Base-by-base conservation (phyloP, 495 filamentous ascomycete species). In the Cairneyella variabilis region DNA sequence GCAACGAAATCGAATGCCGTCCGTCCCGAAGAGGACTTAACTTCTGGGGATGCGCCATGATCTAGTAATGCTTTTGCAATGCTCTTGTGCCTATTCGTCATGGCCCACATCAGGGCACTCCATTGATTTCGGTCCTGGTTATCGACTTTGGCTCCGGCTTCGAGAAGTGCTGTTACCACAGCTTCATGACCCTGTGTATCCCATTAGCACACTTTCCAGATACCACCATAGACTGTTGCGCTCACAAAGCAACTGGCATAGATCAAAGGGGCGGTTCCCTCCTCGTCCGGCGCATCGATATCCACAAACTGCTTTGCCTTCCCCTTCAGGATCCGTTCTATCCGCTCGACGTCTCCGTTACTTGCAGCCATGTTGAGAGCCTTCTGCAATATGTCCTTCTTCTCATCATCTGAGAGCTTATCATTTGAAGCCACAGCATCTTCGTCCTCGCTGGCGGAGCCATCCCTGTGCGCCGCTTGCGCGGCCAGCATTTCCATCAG, bases 71-170 rank as follows among this genome's bases (percentile, higher is more conserved):
- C 74, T 63, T 97, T 97, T 20, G 90, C 90, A 60, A 99, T 97
- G 25, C 83, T 84, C 68, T 97, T 97, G 66, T 99, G 93, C 57
- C 91, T 76, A 65, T 97, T 99, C 34, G 93, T 97, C 90, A 97
- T 97, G 26, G 93, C 93, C 93, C 93, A 99, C 93, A 97, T 99
- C 60, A 99, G 73, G 16, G 93, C 85, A 66, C 90, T 99, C 93
- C 93, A 99, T 57, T 92, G 83, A 65, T 97, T 95, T 44, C 86
- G 84, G 65, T 99, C 93, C 70, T 97, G 93, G 63, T 86, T 83
- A 67, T 99, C 90, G 23, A 97, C 89, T 55, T 90, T 80, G n/a
- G 89, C 93, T 3, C 93, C 90, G 6, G 87, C 88, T 44, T 90
- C 80, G 27, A 99, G 76, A 30, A 99, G 82, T 27, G 85, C 83